Evolutionary conservation across 331 rosid species (phyloP).

Genomic region (Cydonia oblonga): DNA sequence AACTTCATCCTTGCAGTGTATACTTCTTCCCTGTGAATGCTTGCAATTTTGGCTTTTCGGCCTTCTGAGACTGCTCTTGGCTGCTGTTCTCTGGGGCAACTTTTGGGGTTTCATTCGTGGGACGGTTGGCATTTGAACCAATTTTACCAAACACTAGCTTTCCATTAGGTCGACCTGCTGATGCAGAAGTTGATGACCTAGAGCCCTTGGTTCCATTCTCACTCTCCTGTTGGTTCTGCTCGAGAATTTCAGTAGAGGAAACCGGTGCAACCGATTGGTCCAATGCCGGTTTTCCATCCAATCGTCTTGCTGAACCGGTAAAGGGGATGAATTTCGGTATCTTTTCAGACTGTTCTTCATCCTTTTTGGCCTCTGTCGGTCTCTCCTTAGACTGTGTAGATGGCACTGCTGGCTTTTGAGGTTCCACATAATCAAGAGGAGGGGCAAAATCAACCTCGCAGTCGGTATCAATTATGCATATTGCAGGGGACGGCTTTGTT

Average conservation of each 20-base stretch:
- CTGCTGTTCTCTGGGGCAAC: not conserved
- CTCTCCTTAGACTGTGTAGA: not conserved
- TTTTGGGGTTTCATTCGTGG: not conserved
- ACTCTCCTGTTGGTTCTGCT: not conserved
- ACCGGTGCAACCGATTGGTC: constrained; percentile 2
- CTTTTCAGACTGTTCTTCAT: not conserved
- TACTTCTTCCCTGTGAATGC: not conserved
- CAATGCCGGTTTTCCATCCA: constrained; percentile 32
- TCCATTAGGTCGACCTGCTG: not conserved
- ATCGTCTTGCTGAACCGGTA: constrained; percentile 33
- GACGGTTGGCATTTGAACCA: not conserved
- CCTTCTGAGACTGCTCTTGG: not conserved
- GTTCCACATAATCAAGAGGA: constrained; percentile 9
- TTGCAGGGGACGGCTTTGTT: not conserved
- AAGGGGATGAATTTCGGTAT: constrained; percentile 18
- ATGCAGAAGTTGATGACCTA: not conserved
- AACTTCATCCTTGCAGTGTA: not conserved
- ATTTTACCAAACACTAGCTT: not conserved
- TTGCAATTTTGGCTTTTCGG: not conserved
- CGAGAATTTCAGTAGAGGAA: constrained; percentile 10
- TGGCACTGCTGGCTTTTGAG: not conserved
- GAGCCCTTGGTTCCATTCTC: constrained; percentile 7
- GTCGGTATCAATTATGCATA: not conserved
- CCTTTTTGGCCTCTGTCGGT: not conserved
- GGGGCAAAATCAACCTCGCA: constrained; percentile 10